These are phyloP conservation scores for Eucalyptus sp. DNA, from an alignment of 345 rosid species.

Conservation along the genomic window DNA sequence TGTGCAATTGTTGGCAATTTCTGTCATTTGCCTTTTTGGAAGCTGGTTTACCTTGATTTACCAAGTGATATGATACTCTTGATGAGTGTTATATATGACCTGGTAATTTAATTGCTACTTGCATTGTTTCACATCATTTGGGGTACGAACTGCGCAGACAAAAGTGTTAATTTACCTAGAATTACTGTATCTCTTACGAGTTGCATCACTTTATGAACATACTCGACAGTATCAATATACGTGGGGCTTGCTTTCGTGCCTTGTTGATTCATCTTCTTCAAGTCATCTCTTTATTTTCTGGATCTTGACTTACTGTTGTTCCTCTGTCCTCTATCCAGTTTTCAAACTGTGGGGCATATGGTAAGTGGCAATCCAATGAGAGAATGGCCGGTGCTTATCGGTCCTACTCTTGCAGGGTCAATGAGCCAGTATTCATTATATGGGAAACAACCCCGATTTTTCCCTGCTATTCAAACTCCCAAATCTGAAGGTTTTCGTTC, in stretches of 20 bases:
- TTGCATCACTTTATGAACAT: background rate
- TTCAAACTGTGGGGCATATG: background rate
- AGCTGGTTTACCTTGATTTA: background rate
- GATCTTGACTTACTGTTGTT: background rate
- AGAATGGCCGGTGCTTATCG: background rate
- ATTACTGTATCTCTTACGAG: background rate
- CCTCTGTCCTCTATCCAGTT: background rate
- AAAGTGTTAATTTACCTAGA: background rate
- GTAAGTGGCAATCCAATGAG: background rate
- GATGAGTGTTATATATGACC: background rate
- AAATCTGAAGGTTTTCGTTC: background rate
- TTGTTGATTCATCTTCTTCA: background rate
- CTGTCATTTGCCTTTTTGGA: background rate
- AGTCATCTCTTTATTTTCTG: background rate
- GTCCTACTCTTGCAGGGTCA: background rate
- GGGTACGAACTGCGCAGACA: background rate
- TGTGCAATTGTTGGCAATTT: background rate
- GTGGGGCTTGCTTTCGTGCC: background rate
- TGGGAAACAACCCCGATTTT: background rate
- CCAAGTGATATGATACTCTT: background rate
- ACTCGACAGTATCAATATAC: background rate
- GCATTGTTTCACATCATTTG: background rate
- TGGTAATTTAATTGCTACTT: background rate
- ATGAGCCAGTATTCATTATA: background rate
- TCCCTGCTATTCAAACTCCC: background rate